These are phyloP conservation scores for Vanderwaltozyma verrucispora DNA, from an alignment of 805 yeast species.

Conservation along the genomic window DNA sequence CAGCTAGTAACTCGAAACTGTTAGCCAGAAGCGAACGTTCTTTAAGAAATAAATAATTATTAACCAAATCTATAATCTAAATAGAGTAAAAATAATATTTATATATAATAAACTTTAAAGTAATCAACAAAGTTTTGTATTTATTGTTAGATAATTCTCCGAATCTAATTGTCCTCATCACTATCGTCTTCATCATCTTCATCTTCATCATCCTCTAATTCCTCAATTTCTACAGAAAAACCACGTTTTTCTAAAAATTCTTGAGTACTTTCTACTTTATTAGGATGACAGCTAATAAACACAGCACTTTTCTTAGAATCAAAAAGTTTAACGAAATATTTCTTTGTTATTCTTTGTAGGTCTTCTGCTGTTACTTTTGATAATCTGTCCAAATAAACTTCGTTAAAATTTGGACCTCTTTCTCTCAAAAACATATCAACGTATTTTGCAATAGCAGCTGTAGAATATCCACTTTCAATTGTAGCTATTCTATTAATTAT, in stretches of 20 bases:
- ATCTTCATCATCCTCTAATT: conserved; percentile 33
- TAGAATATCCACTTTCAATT: conserved; percentile 49
- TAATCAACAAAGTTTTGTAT: no score
- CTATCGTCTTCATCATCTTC: conserved; percentile 21
- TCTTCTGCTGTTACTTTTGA: conserved; percentile 40
- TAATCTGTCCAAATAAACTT: conserved; percentile 42
- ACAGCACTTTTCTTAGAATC: conserved; percentile 43
- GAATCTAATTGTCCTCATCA: conserved; percentile 1
- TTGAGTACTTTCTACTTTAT: conserved; percentile 39
- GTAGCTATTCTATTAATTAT: conserved; percentile 65
- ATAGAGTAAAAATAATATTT: no score
- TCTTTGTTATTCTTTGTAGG: conserved; percentile 32
- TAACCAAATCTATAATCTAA: no score
- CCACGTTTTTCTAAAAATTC: conserved; percentile 43
- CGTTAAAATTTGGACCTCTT: conserved; percentile 59
- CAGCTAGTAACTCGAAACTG: conserved; percentile 44
- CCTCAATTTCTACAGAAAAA: conserved; percentile 50
- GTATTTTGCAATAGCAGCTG: conserved; percentile 59
- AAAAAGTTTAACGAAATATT: conserved; percentile 59
- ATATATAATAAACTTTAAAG: not conserved
- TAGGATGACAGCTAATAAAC: conserved; percentile 67
- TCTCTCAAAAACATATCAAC: conserved; percentile 54
- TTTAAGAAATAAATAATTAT: conserved; percentile 5
- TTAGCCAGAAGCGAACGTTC: conserved; percentile 39
- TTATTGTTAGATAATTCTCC: no score